Conservation (phyloP, 73 alveolate species). For the Paramecium caudatum region DNA sequence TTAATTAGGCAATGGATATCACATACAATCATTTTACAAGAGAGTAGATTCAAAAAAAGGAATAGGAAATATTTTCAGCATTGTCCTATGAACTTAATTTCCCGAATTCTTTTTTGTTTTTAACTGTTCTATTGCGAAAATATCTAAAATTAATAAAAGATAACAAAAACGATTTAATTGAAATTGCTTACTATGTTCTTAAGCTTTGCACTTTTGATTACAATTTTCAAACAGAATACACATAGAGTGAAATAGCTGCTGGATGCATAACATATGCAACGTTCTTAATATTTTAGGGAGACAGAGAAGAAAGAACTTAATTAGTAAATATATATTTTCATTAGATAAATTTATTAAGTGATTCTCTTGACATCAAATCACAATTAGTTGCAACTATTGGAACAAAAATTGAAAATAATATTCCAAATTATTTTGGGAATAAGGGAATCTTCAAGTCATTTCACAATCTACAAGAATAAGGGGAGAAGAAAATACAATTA, state of each 20-base stretch:
- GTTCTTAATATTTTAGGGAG: neutral
- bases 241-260: conserved; percentile 5
- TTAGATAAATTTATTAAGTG: neutral
- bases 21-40: neutral
- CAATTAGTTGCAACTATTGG: neutral
- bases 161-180: neutral
- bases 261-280: conserved; percentile 12
- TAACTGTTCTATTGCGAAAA: neutral
- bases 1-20: conserved; percentile 4
- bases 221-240: neutral
- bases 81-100: conserved; percentile 6
- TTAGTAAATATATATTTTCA: neutral
- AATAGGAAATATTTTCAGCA: neutral
- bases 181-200: neutral
- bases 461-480: too few species aligned
- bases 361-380: neutral
- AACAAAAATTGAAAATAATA: neutral
- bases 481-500: too few species aligned
- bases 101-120: conserved; percentile 9
- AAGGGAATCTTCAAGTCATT: too few species aligned
- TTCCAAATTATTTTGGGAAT: too few species aligned
- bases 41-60: neutral
- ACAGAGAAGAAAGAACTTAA: neutral
- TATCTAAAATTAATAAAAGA: neutral
- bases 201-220: neutral